Percentiles rank a stretch among this genome's conserved stretches.
These are phyloP conservation scores for Geotrichum aggregatum DNA, from an alignment of 1,139 yeast species.

Conservation along the genomic window DNA sequence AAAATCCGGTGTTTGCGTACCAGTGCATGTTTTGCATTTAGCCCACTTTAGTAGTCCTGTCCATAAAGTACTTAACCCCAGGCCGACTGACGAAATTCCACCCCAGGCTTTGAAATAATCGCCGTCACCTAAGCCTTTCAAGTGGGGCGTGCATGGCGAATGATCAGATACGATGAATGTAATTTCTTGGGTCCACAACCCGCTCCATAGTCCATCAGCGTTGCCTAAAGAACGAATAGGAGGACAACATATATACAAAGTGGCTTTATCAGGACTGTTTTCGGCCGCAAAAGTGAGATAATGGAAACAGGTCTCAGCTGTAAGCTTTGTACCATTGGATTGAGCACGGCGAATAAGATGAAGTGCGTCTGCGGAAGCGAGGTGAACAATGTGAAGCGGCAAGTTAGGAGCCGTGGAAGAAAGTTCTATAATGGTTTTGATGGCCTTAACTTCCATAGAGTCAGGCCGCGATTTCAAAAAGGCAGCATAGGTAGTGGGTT, in stretches of 20 bases:
- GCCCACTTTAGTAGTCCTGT: slow-evolving; percentile 71
- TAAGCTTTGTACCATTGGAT: slow-evolving; percentile 51
- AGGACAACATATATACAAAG: slow-evolving; percentile 91
- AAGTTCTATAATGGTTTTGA: slow-evolving; percentile 62
- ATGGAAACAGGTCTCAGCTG: slow-evolving; percentile 94
- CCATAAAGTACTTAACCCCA: slow-evolving; percentile 75
- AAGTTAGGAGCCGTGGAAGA: slow-evolving; percentile 51
- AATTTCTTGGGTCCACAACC: slow-evolving; percentile 58
- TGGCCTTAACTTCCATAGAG: slow-evolving; percentile 78
- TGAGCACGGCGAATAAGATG: slow-evolving; percentile 67
- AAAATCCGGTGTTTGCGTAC: slow-evolving; percentile 33
- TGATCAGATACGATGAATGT: slow-evolving; percentile 93
- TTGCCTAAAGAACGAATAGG: slow-evolving; percentile 78
- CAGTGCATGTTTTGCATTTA: slow-evolving; percentile 38
- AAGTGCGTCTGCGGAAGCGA: slow-evolving; percentile 78
- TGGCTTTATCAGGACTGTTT: slow-evolving; percentile 65
- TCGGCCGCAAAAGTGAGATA: slow-evolving; percentile 77
- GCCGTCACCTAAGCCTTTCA: slow-evolving; percentile 75
- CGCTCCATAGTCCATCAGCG: slow-evolving; percentile 70
- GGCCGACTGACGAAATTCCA: slow-evolving; percentile 90
- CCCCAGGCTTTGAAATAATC: slow-evolving; percentile 96
- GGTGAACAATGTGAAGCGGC: slow-evolving; percentile 81
- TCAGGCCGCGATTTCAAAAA: slow-evolving; percentile 87
- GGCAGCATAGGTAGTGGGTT: slow-evolving; percentile 57
- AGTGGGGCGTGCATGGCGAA: slow-evolving; percentile 90